Percentiles rank a stretch among this genome's conserved stretches.
Evolutionary conservation across 2,329 filamentous ascomycete genomes (phyloP).

Genomic region (Aspergillus ustus): DNA sequence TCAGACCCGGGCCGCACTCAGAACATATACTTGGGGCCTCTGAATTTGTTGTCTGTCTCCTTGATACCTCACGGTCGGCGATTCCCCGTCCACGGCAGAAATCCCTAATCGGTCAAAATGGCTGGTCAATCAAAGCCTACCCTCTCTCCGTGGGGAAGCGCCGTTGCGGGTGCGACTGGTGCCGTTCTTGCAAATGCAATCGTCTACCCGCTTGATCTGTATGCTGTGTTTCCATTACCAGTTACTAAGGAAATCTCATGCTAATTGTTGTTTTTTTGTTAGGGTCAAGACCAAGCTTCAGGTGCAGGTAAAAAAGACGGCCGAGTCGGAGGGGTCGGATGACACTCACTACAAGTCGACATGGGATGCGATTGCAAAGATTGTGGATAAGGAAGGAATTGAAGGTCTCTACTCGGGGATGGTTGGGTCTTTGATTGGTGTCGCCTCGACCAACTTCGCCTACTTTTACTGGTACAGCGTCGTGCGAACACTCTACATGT

Average conservation of each 20-base stretch:
- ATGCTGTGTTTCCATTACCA: slow-evolving; percentile 45
- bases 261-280: slow-evolving; percentile 27
- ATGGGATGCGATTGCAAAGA: slow-evolving; percentile 85
- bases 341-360: slow-evolving; percentile 81
- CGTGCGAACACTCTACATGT: slow-evolving; percentile 78
- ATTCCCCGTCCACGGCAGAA: not conserved
- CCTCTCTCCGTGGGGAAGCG: slow-evolving; percentile 90
- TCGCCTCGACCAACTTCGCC: slow-evolving; percentile 97
- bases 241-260: not conserved
- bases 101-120: slow-evolving; percentile 43
- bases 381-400: slow-evolving; percentile 78
- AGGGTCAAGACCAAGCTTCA: slow-evolving; percentile 97
- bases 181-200: slow-evolving; percentile 93
- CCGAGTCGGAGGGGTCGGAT: slow-evolving; percentile 50
- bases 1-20: not conserved
- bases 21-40: not conserved
- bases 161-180: slow-evolving; percentile 88
- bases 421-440: slow-evolving; percentile 81
- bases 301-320: slow-evolving; percentile 79
- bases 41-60: not conserved
- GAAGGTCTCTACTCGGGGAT: slow-evolving; percentile 88
- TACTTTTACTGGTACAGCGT: slow-evolving; percentile 99
- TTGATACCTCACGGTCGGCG: not conserved
- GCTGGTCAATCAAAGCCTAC: slow-evolving; percentile 66
- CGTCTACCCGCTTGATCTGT: slow-evolving; percentile 97